Conservation (phyloP, 202 grass and related monocot species). For the Hordeum pubiflorum region DNA sequence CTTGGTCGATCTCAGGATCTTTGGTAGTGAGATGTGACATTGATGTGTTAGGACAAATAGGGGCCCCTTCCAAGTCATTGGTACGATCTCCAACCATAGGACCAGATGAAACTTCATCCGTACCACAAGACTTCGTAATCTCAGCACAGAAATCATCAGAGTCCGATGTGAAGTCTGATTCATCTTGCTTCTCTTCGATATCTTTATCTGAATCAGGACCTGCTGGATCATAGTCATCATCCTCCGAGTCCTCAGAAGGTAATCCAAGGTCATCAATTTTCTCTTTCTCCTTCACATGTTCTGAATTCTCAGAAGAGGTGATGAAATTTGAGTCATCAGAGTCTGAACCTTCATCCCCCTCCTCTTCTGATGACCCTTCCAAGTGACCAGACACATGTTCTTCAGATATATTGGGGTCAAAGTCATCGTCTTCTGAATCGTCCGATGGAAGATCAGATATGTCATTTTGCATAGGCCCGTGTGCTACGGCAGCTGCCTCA, state of each 20-base stretch:
- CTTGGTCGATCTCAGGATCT: conserved; percentile 28
- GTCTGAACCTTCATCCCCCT: conserved; percentile 35
- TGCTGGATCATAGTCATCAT: conserved; percentile 82
- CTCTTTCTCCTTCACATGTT: conserved; percentile 36
- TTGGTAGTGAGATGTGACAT: conserved; percentile 1
- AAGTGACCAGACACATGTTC: conserved; percentile 30
- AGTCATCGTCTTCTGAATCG: conserved; percentile 78
- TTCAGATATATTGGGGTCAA: conserved; percentile 43
- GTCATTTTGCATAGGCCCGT: conserved; percentile 43
- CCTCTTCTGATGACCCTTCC: conserved; percentile 39
- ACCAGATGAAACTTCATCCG: conserved; percentile 42
- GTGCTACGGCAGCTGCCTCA: conserved; percentile 43
- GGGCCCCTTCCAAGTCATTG: conserved; percentile 3
- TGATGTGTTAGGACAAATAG: background rate
- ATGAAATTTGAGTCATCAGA: conserved; percentile 62
- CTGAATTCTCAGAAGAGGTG: conserved; percentile 38
- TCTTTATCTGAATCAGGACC: conserved; percentile 52
- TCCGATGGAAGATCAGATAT: conserved; percentile 64
- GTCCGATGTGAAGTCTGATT: conserved; percentile 82
- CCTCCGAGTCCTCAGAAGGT: conserved; percentile 78
- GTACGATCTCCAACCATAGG: background rate
- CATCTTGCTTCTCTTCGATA: conserved; percentile 40
- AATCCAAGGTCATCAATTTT: conserved; percentile 55
- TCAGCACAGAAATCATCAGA: conserved; percentile 84
- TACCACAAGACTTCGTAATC: conserved; percentile 44